Evolutionary conservation across 495 filamentous ascomycete species (phyloP), one percentile per base, ranked within the genome.

Genomic region (Rusavskia elegans): DNA sequence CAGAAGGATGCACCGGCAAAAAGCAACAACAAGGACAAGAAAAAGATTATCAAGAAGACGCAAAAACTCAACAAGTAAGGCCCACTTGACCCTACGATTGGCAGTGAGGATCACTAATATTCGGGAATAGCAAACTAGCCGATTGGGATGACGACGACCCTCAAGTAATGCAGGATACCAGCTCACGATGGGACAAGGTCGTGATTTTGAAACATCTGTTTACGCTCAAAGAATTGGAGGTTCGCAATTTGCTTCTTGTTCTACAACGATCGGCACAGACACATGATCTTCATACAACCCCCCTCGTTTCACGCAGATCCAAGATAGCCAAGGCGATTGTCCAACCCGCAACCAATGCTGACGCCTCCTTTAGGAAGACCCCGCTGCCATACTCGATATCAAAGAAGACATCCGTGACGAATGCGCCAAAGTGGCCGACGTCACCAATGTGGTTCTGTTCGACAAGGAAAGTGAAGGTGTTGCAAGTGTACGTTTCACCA

Each of bases 191-290:
- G 57, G 86, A 87, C 56, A 89, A 88, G 59, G 69, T 86, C 2
- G 89, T 96, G 17, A 81, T 97, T 50, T 67, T 99, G 52, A 86
- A 88, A 60, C 84, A 94, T 63, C 93, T 95, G 87, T 99, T 99
- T 64, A 94, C 88, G 10, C 72, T 93, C 27, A 59, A 82, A 32
- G 87, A 95, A 66, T 70, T 99, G 45, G 78, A 80, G 60, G 79
- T 80, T 61, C 6, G 67, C 48, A 11, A 11, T 2, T 35, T 35
- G 32, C 32, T 35, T 35, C 32, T 35, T 35, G 13, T 16, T 8
- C 45, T 2, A 23, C 29, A 14, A n/a, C 23, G 36, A 17, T 29
- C 29, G 8, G 29, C 17, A 8, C 35, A 9, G n/a, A 37, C 17
- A 16, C 10, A 3, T 21, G 3, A 25, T 23, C 48, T 39, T 3